phyloP scores from a whole-genome alignment of 176 grass and related monocot species.

The Eleusine coracana region DNA sequence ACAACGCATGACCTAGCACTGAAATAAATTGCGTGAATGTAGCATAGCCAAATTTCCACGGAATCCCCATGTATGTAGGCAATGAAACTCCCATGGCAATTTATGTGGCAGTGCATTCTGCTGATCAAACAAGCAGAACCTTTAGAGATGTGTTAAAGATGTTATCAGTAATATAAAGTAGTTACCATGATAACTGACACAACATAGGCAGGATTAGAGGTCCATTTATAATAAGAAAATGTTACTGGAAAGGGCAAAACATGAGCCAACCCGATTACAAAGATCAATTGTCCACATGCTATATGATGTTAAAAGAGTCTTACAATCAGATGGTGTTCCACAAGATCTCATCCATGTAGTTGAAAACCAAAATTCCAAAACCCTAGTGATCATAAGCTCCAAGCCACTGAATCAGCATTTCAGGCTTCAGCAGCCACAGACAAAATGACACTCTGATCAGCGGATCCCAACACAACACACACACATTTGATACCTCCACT shows the following conservation, averaged over 20 bases:
- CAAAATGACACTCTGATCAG: neutral
- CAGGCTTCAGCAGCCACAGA: neutral
- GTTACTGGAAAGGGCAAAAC: neutral
- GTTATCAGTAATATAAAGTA: neutral
- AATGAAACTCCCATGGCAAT: neutral
- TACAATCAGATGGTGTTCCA: neutral
- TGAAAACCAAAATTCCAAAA: conserved; percentile 13
- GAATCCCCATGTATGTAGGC: neutral
- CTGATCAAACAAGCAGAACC: conserved; percentile 1
- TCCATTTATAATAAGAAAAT: neutral
- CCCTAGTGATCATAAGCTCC: conserved; percentile 23
- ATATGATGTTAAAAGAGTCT: neutral
- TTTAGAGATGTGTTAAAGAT: neutral
- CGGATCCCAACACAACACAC: conserved; percentile 16
- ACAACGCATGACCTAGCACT: neutral
- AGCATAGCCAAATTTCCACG: neutral
- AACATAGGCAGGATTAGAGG: conserved; percentile 2
- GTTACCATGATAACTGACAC: neutral
- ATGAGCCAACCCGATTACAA: neutral
- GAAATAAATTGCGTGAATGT: neutral
- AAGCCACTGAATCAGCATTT: conserved; percentile 7
- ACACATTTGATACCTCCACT: conserved; percentile 19
- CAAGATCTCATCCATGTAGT: neutral
- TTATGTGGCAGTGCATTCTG: neutral
- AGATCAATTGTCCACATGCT: neutral